Evolutionary conservation across 495 filamentous ascomycete species (phyloP), one percentile per base, ranked within the genome.

Genomic region (Endocarpon pusillum): DNA sequence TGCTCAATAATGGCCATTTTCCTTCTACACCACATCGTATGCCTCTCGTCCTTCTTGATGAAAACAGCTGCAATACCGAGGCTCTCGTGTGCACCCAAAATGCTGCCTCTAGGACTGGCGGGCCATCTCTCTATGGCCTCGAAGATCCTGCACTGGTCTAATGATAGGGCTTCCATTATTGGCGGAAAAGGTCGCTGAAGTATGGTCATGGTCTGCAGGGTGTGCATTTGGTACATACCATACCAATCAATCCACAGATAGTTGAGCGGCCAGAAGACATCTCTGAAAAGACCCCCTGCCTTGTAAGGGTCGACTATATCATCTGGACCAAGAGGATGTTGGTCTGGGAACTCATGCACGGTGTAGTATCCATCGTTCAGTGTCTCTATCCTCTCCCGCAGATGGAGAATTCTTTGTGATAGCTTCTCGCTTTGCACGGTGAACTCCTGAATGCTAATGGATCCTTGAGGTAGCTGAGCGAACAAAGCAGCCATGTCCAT

Each of bases 21-120:
- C 46, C 69, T 67, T 36, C 82, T 73, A 40, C 72, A 64, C 87
- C 86, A 97, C 63, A 76, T 77, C n/a, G 70, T 64, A 50, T 91
- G 68, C 47, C 61, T 71, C 17, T 55, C 42, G 19, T 92, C 78
- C 35, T 69, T 73, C 6, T 75, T 82, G 19, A 93, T 51, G 48
- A 87, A 91, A 37, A 94, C 58, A 21, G 67, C 64, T 4, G 82
- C 72, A 28, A 94, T 75, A 3, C 70, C 77, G 16, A 94, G 55
- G 42, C 69, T 73, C 28, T 83, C 76, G 39, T 92, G 85, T 39
- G 79, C 71, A 19, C 70, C 66, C 14, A 92, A 58, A 24, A 81
- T 49, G 24, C 69, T 67, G 0, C 85, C 85, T 3, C 63, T 62
- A 4, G 75, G 76, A 35, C 71, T 75, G 7, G 71, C 58, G 1